These are phyloP conservation scores for Adansonia rubrostipa DNA, from an alignment of 441 rosid species.

Conservation along the genomic window DNA sequence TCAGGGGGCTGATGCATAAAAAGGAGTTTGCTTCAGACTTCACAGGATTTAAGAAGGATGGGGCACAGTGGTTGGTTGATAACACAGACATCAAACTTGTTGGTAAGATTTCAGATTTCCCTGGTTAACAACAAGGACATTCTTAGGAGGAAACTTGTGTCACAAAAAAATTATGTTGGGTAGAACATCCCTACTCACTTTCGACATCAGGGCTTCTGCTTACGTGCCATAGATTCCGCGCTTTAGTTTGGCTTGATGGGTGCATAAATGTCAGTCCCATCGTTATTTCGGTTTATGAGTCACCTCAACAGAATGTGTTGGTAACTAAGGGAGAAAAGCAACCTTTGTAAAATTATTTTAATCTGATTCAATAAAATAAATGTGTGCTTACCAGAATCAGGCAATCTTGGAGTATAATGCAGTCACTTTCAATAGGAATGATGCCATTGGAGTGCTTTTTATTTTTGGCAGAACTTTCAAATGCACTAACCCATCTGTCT, in stretches of 20 bases:
- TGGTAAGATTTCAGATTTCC: slow-evolving; percentile 38
- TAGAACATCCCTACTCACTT: background rate
- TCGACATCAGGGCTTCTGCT: background rate
- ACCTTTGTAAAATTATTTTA: background rate
- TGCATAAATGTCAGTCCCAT: background rate
- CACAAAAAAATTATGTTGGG: background rate
- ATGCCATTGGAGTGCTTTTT: background rate
- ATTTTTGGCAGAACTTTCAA: background rate
- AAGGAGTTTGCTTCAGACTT: slow-evolving; percentile 57
- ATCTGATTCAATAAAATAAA: background rate
- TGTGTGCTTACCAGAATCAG: background rate
- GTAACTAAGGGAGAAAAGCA: background rate
- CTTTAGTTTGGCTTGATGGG: background rate
- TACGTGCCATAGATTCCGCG: background rate
- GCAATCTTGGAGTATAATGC: background rate
- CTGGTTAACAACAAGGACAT: too few species aligned
- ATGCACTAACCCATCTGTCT: background rate
- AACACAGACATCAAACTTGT: slow-evolving; percentile 61
- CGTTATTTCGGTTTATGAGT: background rate
- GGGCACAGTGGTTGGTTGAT: slow-evolving; percentile 62
- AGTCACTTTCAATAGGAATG: background rate
- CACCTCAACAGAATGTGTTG: background rate
- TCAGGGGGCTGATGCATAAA: slow-evolving; percentile 56
- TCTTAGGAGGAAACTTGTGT: background rate
- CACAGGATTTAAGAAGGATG: slow-evolving; percentile 52